Evolutionary conservation across 2,329 filamentous ascomycete genomes (phyloP), one percentile per base, ranked within the genome.

Genomic region (Pseudodiploospora longispora): DNA sequence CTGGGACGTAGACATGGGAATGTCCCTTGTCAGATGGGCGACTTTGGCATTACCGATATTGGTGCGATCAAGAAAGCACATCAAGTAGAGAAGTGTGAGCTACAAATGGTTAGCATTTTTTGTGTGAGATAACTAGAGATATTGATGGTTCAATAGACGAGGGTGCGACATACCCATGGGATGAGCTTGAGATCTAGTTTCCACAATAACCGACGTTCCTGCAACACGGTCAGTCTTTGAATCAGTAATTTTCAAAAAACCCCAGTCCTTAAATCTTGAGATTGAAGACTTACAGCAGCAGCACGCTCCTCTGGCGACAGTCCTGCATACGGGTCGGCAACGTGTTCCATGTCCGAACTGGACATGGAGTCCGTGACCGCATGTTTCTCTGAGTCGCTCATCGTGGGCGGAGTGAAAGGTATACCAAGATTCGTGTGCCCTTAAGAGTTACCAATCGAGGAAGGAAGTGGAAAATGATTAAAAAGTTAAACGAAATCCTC

Each of bases 11-110:
- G 72, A 73, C 71, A 74, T 52, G 10, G 93, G 66, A 46, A 85
- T 80, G 8, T 54, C 51, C 4, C 38, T 50, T 12, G 47, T 40
- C 9, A 80, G 62, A 40, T 70, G 66, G 27, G 74, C 75, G 47
- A 82, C 75, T 51, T 79, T 81, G 33, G 78, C 87, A 64, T 75
- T 75, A 37, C 86, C 86, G 47, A 90, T 86, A 55, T 93, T 91
- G 28, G 87, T 89, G 10, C 83, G 73, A 57, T 84, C 80, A 36
- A 89, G 72, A 60, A 88, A 89, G 48, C 82, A 83, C 42, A 87
- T 72, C 2, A 90, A 71, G 55, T 89, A 89, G 31, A 89, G 71
- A 39, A 87, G 68, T 46, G 79, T 83, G 9, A 87, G 75, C 74
- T 72, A 40, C 38, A 19, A 30, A 35, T 36, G 52, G 44, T 41